Evolutionary conservation across 441 rosid species (phyloP).

Genomic region (Populus hybrid): DNA sequence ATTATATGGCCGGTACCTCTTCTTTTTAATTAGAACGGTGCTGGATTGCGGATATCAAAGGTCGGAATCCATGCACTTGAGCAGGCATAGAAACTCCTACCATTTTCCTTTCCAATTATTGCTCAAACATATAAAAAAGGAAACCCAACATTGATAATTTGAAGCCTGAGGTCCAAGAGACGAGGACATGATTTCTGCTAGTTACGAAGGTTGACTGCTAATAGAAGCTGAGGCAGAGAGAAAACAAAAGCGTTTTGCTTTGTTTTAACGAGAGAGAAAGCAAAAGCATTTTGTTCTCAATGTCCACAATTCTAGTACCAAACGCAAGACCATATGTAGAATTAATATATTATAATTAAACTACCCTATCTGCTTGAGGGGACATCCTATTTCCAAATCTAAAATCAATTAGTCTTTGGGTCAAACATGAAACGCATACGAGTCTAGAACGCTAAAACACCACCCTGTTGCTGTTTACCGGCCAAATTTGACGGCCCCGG

Average conservation of each 20-base stretch:
- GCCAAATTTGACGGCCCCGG: conserved; percentile 14
- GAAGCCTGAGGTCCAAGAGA: background rate
- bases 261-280: background rate
- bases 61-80: background rate
- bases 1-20: background rate
- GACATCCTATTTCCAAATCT: background rate
- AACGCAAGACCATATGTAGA: background rate
- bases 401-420: background rate
- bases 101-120: no score
- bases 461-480: background rate
- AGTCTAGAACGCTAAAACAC: background rate
- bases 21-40: background rate
- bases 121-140: no score
- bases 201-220: background rate
- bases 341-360: no score
- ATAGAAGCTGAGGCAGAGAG: background rate
- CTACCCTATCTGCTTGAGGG: background rate
- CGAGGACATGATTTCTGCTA: no score
- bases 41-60: background rate
- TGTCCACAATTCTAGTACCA: background rate
- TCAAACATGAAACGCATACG: conserved; percentile 17
- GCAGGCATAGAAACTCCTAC: background rate
- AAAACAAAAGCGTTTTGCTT: conserved; percentile 7
- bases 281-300: background rate
- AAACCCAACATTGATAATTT: background rate